Evolutionary conservation across 148 eudicot genomes (phyloP), one percentile per base, ranked within the genome.

Genomic region (Rhododendron molle): DNA sequence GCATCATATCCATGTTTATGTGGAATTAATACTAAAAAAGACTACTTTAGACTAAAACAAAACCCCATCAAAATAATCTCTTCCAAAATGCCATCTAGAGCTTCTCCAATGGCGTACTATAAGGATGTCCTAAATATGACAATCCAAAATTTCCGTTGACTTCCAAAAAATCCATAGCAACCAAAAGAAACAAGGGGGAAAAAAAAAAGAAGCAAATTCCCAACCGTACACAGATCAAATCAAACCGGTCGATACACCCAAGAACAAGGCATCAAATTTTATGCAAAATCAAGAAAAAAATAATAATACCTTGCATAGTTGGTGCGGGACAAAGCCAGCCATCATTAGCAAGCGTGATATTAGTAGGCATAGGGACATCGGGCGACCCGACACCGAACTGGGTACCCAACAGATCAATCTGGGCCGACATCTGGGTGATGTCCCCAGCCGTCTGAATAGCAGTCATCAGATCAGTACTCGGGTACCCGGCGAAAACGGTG

Each of bases 401-500:
- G 20, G 93, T 89, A 2, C 93, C 93, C 7, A 90, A 91, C 82
- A 77, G 83, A 32, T 85, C 28, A 88, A 93, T 44, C 87, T 69
- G 56, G 54, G 87, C 90, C 84, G 88, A 79, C 89, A 89, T 90
- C 91, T 89, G 76, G 84, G 86, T 78, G 88, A 85, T 0, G 83
- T 91, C 73, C 2, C 90, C 86, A 43, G 92, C 92, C 7, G 92
- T 85, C 23, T 86, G 85, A 23, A 84, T 3, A 16, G 86, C 91
- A 7, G 92, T 89, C 36, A 76, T 78, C 46, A 90, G 87, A 92
- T 92, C 92, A 46, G 90, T 81, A 50, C 16, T 83, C 13, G 94
- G 94, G 30, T 76, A 92, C 18, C 94, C 94, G 6, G 96, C 88
- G 20, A 96, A 86, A 12, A 93, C 85, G 6, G 94, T 89, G 0